Percentiles rank a stretch among this genome's conserved stretches.
Evolutionary conservation across 2,329 filamentous ascomycete genomes (phyloP).

Genomic region (Diaporthe capsici): DNA sequence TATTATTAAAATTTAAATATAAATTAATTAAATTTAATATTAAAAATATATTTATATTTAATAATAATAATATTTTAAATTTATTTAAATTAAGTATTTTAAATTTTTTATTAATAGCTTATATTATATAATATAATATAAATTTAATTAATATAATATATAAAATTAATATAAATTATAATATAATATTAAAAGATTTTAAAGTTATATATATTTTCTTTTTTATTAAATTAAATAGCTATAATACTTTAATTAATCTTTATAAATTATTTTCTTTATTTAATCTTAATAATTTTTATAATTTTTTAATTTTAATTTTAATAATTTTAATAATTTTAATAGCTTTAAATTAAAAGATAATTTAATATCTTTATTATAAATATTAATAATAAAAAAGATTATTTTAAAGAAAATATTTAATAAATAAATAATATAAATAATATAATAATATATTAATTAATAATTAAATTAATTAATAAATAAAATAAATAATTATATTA

Average conservation of each 20-base stretch:
- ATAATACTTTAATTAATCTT: neutral
- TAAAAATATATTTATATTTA: neutral
- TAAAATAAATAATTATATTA: neutral
- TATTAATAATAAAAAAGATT: neutral
- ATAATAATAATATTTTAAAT: neutral
- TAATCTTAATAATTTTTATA: neutral
- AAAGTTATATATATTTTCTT: neutral
- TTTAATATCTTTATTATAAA: neutral
- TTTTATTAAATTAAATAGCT: neutral
- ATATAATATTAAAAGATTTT: neutral
- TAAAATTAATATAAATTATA: neutral
- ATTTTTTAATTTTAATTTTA: neutral
- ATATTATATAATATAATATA: neutral
- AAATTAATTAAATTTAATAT: neutral
- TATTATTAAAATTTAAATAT: neutral
- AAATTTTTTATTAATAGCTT: neutral
- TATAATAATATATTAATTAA: neutral
- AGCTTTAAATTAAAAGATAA: neutral
- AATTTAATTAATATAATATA: neutral
- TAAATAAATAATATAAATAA: neutral
- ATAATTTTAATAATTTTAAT: too few species aligned
- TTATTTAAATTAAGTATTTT: neutral
- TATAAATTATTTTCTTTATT: neutral
- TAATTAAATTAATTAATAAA: neutral
- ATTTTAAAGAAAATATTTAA: neutral